Conservation (phyloP, 2,329 filamentous ascomycete species). For the Penicillium corylophilum region DNA sequence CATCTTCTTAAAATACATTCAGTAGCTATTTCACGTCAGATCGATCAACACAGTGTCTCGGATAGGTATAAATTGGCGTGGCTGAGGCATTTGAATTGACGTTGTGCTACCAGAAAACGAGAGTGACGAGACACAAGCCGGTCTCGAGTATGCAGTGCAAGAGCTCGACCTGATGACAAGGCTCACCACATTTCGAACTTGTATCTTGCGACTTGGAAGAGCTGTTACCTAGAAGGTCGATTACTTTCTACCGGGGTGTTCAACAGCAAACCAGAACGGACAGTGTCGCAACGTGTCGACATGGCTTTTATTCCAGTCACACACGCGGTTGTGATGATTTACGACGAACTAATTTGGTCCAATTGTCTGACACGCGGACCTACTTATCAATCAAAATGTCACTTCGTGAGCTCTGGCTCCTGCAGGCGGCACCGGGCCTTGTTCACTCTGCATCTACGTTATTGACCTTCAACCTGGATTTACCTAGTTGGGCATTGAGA, state of each 20-base stretch:
- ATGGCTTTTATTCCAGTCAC: background rate
- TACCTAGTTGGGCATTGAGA: background rate
- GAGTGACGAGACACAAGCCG: conserved; percentile 9
- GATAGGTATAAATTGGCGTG: background rate
- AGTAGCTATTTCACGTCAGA: conserved; percentile 2
- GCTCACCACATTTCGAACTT: background rate
- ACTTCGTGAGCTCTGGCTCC: background rate
- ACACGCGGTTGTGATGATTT: background rate
- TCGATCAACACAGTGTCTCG: conserved; percentile 4
- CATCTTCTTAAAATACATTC: background rate
- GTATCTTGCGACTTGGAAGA: background rate
- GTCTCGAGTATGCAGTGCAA: conserved; percentile 8
- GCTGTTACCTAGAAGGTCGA: background rate
- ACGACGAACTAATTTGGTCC: conserved; percentile 1
- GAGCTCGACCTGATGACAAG: background rate
- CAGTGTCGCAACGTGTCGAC: conserved; percentile 4
- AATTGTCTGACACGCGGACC: background rate
- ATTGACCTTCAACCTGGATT: background rate
- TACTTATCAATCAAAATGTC: conserved; percentile 3
- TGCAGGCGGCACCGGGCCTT: background rate
- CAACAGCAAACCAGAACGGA: conserved; percentile 1
- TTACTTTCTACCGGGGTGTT: background rate
- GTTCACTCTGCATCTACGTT: background rate
- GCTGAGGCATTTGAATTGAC: background rate
- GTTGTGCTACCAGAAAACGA: conserved; percentile 7